phyloP scores from a whole-genome alignment of 352 stramenopile species.

The Pythium guiyangense region DNA sequence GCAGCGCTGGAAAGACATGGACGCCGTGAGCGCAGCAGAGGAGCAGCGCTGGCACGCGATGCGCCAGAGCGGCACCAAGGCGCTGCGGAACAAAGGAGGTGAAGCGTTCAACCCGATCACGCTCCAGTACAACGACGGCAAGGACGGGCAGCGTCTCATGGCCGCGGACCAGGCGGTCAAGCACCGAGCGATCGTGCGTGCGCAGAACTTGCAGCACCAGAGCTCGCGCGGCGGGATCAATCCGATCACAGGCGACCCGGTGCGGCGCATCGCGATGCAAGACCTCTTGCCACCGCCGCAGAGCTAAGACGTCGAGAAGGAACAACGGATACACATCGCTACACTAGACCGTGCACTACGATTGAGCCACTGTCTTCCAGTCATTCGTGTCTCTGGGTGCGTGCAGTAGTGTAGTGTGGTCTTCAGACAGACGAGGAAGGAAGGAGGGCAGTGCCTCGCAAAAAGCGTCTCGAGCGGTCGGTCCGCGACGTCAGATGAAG shows the following conservation, averaged over 20 bases:
- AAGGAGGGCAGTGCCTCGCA: too few relatives aligned
- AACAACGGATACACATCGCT: too few relatives aligned
- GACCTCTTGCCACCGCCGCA: conserved; percentile 43
- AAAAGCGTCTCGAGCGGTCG: too few relatives aligned
- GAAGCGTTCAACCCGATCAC: conserved; percentile 88
- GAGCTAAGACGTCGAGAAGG: too few relatives aligned
- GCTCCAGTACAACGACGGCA: conserved; percentile 84
- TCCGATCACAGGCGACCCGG: conserved; percentile 75
- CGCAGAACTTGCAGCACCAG: conserved; percentile 78
- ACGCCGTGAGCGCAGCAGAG: conserved; percentile 51
- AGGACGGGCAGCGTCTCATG: conserved; percentile 68
- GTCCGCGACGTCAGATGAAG: too few relatives aligned
- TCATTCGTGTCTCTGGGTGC: too few relatives aligned
- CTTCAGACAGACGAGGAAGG: too few relatives aligned
- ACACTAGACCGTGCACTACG: too few relatives aligned
- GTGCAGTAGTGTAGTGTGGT: too few relatives aligned
- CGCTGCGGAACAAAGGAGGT: conserved; percentile 80
- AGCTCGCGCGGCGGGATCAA: conserved; percentile 82
- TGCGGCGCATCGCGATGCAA: conserved; percentile 39
- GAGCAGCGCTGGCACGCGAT: conserved; percentile 61
- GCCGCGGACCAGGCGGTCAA: conserved; percentile 66
- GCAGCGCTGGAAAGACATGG: conserved; percentile 83
- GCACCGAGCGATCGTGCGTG: conserved; percentile 66
- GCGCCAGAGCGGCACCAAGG: conserved; percentile 69
- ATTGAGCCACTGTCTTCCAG: too few relatives aligned